A percentile compares a stretch with the other conserved stretches of the same genome.
Conservation (phyloP, 2,329 filamentous ascomycete genomes). For the Triangularia verruculosa region DNA sequence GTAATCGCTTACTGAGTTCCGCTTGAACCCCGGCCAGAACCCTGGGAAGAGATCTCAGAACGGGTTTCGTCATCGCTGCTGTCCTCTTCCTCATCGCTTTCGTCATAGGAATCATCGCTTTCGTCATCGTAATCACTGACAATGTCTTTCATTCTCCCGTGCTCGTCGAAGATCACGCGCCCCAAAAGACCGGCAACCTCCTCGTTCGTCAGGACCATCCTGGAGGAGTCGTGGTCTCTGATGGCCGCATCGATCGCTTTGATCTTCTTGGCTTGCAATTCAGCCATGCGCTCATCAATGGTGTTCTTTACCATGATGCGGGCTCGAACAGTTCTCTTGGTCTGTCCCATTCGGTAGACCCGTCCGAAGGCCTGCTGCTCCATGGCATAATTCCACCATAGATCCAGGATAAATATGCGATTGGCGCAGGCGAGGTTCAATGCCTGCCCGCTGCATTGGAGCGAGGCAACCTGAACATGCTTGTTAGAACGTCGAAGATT, state of each 20-base stretch:
- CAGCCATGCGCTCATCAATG: conserved; percentile 56
- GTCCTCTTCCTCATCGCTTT: background rate
- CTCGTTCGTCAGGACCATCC: background rate
- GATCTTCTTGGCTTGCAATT: conserved; percentile 56
- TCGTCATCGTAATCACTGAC: background rate
- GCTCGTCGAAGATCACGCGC: background rate
- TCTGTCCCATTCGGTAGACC: conserved; percentile 64
- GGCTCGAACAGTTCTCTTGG: conserved; percentile 55
- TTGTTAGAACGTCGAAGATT: background rate
- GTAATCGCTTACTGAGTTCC: too few relatives aligned
- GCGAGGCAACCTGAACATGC: conserved; percentile 33
- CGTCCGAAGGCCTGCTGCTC: conserved; percentile 63
- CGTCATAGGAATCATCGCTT: background rate
- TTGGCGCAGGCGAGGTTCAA: conserved; percentile 46
- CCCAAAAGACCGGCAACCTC: conserved; percentile 9
- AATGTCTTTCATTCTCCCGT: background rate
- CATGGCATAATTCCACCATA: conserved; percentile 59
- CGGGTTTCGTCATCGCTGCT: too few relatives aligned
- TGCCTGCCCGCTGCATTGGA: conserved; percentile 37
- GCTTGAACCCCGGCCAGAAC: too few relatives aligned
- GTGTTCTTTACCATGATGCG: conserved; percentile 54
- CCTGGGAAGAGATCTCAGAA: too few relatives aligned
- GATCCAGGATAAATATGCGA: conserved; percentile 52
- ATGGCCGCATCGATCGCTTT: conserved; percentile 39
- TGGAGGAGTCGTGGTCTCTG: conserved; percentile 3